A percentile compares a stretch with the other conserved stretches of the same genome.
Conservation (phyloP, 2,329 filamentous ascomycete species). For the Arthrobotrys musiformis region DNA sequence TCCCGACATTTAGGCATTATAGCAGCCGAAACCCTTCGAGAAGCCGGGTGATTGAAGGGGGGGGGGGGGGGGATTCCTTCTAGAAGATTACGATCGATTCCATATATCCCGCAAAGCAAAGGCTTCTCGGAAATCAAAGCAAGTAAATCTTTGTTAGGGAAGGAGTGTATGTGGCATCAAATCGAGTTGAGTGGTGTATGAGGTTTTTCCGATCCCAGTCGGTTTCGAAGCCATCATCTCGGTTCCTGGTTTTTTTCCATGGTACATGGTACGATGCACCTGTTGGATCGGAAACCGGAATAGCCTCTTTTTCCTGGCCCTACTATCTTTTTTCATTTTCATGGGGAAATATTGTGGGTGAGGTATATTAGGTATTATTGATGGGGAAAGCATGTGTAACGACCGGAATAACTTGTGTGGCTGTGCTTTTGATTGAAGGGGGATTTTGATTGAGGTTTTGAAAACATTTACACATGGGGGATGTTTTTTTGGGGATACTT, state of each 20-base stretch:
- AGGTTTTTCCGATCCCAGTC: conserved; percentile 45
- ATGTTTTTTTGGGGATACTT: too few species aligned
- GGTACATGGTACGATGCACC: conserved; percentile 17
- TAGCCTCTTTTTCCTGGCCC: conserved; percentile 19
- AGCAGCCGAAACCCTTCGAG: too few species aligned
- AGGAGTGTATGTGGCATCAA: background rate
- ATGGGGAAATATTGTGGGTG: background rate
- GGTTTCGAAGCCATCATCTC: conserved; percentile 16
- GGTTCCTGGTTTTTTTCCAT: conserved; percentile 25
- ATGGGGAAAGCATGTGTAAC: background rate
- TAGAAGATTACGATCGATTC: background rate
- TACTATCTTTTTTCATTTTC: background rate
- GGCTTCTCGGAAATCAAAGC: background rate
- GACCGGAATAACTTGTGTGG: conserved; percentile 10
- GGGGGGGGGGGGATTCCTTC: too few species aligned
- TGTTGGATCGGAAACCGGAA: conserved; percentile 22
- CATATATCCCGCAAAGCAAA: conserved; percentile 1
- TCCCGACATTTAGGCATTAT: too few species aligned
- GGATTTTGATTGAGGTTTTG: background rate
- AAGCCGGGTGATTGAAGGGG: too few species aligned
- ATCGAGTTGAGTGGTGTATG: background rate
- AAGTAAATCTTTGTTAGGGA: background rate
- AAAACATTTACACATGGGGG: too few species aligned
- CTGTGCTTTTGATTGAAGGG: background rate
- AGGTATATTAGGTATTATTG: conserved; percentile 40